These are phyloP conservation scores for Pichia deserticola DNA, from an alignment of 805 yeast species.

Conservation along the genomic window DNA sequence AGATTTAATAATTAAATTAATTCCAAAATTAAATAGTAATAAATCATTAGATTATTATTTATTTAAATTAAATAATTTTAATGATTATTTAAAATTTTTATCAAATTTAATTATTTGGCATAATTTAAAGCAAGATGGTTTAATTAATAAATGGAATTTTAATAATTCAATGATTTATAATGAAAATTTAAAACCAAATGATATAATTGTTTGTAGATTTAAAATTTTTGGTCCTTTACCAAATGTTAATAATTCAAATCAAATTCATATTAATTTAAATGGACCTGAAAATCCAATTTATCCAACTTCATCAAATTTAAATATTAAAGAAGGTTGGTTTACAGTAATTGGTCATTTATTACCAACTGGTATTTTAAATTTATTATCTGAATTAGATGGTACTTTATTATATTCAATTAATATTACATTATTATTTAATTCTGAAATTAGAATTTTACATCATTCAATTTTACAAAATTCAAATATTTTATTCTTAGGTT, in stretches of 20 bases:
- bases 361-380: slow-evolving; percentile 54
- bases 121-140: slow-evolving; percentile 37
- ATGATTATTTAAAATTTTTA: slow-evolving; percentile 34
- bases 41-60: slow-evolving; percentile 18
- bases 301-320: slow-evolving; percentile 7
- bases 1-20: slow-evolving; percentile 34
- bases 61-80: slow-evolving; percentile 28
- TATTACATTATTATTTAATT: slow-evolving; percentile 41
- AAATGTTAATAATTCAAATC: no score
- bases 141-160: slow-evolving; percentile 42
- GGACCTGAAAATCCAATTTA: slow-evolving; percentile 16
- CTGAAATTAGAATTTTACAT: slow-evolving; percentile 60
- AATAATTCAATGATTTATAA: slow-evolving; percentile 24
- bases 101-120: slow-evolving; percentile 44
- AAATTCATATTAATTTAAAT: slow-evolving; percentile 20
- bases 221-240: slow-evolving; percentile 55
- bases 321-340: slow-evolving; percentile 55
- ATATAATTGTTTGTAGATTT: slow-evolving; percentile 54
- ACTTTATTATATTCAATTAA: slow-evolving; percentile 51
- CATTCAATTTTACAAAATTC: slow-evolving; percentile 54
- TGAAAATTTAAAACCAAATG: slow-evolving; percentile 18
- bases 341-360: slow-evolving; percentile 62
- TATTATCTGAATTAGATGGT: slow-evolving; percentile 60
- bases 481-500: slow-evolving; percentile 52
- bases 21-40: slow-evolving; percentile 27